Conservation (phyloP, 495 filamentous ascomycete species). For the Penicillium longicatenatum region DNA sequence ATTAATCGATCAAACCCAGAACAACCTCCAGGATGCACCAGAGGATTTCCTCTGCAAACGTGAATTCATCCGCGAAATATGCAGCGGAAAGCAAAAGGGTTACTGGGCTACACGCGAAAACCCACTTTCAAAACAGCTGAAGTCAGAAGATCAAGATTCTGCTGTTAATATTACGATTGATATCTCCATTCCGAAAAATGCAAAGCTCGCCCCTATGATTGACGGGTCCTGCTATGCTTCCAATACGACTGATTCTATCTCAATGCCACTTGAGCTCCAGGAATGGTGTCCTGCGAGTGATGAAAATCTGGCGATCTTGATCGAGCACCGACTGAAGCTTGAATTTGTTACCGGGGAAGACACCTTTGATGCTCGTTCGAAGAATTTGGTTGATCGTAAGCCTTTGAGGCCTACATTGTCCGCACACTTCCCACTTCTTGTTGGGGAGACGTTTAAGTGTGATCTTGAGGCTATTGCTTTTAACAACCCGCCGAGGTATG, state of each 20-base stretch:
- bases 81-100: constrained; percentile 3
- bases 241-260: background rate
- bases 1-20: background rate
- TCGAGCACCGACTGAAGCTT: background rate
- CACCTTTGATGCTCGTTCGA: background rate
- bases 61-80: background rate
- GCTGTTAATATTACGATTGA: background rate
- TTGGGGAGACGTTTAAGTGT: background rate
- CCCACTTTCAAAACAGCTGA: background rate
- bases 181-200: constrained; percentile 1
- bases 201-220: background rate
- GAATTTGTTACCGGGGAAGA: constrained; percentile 1
- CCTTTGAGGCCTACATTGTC: background rate
- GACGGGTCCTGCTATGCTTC: background rate
- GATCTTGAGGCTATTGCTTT: constrained; percentile 2
- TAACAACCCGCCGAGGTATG: constrained; percentile 2
- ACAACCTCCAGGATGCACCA: background rate
- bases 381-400: constrained; percentile 1
- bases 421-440: background rate
- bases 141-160: constrained; percentile 2
- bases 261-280: background rate
- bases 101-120: constrained; percentile 1
- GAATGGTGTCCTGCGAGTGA: background rate
- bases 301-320: background rate
- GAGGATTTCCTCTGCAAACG: background rate